Evolutionary conservation across 495 filamentous ascomycete species (phyloP).

Genomic region (Paragyromitra xinjiangensis): DNA sequence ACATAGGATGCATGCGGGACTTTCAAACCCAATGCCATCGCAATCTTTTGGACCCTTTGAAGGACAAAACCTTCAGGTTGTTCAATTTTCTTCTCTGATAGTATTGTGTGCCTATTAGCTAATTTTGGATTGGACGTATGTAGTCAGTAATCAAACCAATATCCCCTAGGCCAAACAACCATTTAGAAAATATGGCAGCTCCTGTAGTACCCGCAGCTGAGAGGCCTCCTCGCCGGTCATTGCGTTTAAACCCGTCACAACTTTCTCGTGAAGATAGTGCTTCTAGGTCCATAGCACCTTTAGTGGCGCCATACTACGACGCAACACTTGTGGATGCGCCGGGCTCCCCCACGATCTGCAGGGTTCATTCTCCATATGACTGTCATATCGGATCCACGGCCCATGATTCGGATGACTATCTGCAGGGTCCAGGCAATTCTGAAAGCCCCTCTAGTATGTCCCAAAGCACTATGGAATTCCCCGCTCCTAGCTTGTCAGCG

Average conservation of each 20-base stretch:
- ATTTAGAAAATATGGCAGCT: constrained; percentile 16
- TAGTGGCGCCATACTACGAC: constrained; percentile 40
- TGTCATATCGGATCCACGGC: constrained; percentile 21
- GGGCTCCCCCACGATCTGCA: constrained; percentile 23
- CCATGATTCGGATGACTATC: constrained; percentile 24
- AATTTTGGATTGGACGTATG: constrained; percentile 20
- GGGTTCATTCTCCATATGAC: constrained; percentile 34
- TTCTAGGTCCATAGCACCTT: constrained; percentile 34
- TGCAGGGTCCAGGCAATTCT: constrained; percentile 29
- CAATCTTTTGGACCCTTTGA: constrained; percentile 40
- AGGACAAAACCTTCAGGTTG: constrained; percentile 29
- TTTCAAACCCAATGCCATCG: constrained; percentile 21
- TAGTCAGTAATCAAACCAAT: constrained; percentile 41
- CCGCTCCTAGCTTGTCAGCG: constrained; percentile 6
- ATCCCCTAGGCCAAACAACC: constrained; percentile 12
- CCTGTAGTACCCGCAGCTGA: constrained; percentile 22
- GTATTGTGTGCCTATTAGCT: constrained; percentile 24
- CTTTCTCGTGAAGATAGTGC: constrained; percentile 12
- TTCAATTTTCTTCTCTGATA: constrained; percentile 17
- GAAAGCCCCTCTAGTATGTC: constrained; percentile 36
- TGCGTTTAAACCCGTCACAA: constrained; percentile 21
- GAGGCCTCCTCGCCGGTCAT: constrained; percentile 20
- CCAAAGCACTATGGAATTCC: constrained; percentile 24
- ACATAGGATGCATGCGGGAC: constrained; percentile 26
- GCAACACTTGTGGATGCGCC: constrained; percentile 38